Percentiles rank a stretch among this genome's conserved stretches.
Evolutionary conservation across 768 basidiomycete genomes (phyloP).

Genomic region (Agaricus sinodeliciosus): DNA sequence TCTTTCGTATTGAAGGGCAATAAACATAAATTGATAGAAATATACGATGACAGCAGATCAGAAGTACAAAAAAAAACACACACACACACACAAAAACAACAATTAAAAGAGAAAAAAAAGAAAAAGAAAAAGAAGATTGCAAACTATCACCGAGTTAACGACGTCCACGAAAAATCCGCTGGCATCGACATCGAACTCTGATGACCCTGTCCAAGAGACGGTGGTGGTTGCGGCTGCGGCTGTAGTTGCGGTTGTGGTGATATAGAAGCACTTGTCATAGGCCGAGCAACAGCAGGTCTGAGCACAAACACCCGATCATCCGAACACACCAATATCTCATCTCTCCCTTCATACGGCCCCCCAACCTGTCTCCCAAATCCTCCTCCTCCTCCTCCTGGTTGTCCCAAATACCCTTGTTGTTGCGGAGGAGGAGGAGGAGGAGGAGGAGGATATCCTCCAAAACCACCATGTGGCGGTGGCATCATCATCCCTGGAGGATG

Average conservation of each 20-base stretch:
- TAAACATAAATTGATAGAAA: neutral
- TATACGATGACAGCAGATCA: neutral
- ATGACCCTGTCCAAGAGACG: neutral
- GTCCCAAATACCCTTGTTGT: neutral
- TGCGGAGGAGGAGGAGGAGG: slow-evolving; percentile 10
- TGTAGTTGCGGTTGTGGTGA: too few relatives aligned
- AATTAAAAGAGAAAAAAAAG: neutral
- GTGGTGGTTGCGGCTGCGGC: neutral
- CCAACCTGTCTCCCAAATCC: slow-evolving; percentile 18
- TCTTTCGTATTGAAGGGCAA: too few relatives aligned
- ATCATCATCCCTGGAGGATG: neutral
- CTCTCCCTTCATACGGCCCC: slow-evolving; percentile 48
- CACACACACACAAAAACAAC: neutral
- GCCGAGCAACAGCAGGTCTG: slow-evolving; percentile 35
- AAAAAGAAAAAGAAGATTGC: neutral
- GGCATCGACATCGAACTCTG: slow-evolving; percentile 23
- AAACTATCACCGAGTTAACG: slow-evolving; percentile 28
- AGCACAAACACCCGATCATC: slow-evolving; percentile 81
- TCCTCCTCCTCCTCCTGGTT: neutral
- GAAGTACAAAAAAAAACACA: neutral
- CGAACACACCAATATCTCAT: slow-evolving; percentile 86
- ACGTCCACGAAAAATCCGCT: slow-evolving; percentile 40
- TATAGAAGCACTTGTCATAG: neutral
- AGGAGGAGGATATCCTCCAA: slow-evolving; percentile 16
- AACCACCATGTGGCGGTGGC: slow-evolving; percentile 17